These are phyloP conservation scores for Cadophora sp. DNA, from an alignment of 2,329 filamentous ascomycete genomes.

Conservation along the genomic window DNA sequence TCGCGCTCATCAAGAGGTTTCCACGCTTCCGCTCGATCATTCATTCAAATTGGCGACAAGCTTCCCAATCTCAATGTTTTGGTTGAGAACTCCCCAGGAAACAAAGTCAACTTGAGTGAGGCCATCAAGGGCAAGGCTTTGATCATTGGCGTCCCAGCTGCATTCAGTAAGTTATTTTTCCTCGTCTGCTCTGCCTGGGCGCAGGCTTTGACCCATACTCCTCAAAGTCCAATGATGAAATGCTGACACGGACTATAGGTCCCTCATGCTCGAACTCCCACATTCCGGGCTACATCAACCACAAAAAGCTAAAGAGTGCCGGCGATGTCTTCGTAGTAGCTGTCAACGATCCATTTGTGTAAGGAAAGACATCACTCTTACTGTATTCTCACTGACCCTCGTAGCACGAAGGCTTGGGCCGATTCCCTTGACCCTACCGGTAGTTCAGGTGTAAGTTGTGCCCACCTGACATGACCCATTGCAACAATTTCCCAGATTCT, in stretches of 20 bases:
- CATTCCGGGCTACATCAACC: slow-evolving; percentile 85
- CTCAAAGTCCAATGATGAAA: background rate
- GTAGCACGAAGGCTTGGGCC: slow-evolving; percentile 88
- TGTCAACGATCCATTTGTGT: slow-evolving; percentile 97
- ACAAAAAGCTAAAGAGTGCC: slow-evolving; percentile 77
- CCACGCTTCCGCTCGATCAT: slow-evolving; percentile 66
- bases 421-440: slow-evolving; percentile 76
- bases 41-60: slow-evolving; percentile 79
- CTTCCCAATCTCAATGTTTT: slow-evolving; percentile 80
- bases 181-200: background rate
- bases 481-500: background rate
- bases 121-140: slow-evolving; percentile 74
- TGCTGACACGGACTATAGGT: slow-evolving; percentile 44
- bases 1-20: slow-evolving; percentile 51
- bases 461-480: background rate
- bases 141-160: slow-evolving; percentile 85
- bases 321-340: slow-evolving; percentile 89
- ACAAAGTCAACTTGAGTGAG: slow-evolving; percentile 88
- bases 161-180: slow-evolving; percentile 62
- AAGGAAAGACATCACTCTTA: slow-evolving; percentile 47
- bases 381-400: background rate
- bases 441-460: slow-evolving; percentile 72
- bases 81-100: slow-evolving; percentile 85
- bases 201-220: background rate
- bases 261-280: slow-evolving; percentile 73